Base-by-base conservation (phyloP, 208 protist genomes). In the Trypanosoma conorhini region DNA sequence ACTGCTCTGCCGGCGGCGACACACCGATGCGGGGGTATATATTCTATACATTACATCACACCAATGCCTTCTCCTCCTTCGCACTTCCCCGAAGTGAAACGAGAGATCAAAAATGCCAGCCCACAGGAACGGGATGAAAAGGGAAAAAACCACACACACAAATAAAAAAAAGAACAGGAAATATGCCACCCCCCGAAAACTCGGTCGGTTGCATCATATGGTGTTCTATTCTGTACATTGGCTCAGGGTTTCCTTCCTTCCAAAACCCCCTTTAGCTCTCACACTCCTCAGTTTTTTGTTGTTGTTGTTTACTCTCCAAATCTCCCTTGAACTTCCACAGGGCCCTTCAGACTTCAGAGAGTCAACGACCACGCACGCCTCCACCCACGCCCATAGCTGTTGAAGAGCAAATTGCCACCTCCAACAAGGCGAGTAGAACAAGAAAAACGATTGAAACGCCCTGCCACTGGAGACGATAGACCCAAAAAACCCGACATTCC, bases 91-190 rank as follows among this genome's bases (percentile, higher is more conserved):
- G 10, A 59, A 59, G 17, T 19, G 9, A 19, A 56, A 56, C 28
- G 17, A 56, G 0, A 56, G 21, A 21, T 26, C 13, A 8, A 28
- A 46, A 48, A 48, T 30, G 21, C 13, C 21, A 57, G 3, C 17
- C 17, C 52, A 57, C 24, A 13, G 26, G 26, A 4, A 57, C n/a
- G 12, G 10, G 12, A 57, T 31, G 30, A 3, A 26, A 40, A 61
- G 30, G 19, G 33, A 40, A 61, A 44, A 60, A 50, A n/a, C n/a
- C 4, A 61, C 2, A 35, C 22, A 8, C 30, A 51, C 5, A 44
- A 54, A 59, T 22, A 52, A 50, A 62, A 62, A 54, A 58, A 60
- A 61, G 30, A 51, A 69, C n/a, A 38, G 59, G 38, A 60, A 15
- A 48, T 33, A 9, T 33, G 35, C 38, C 57, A 44, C 5, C 26